These are phyloP conservation scores for Picea mariana DNA, from an alignment of 83 land plant species.

Conservation along the genomic window DNA sequence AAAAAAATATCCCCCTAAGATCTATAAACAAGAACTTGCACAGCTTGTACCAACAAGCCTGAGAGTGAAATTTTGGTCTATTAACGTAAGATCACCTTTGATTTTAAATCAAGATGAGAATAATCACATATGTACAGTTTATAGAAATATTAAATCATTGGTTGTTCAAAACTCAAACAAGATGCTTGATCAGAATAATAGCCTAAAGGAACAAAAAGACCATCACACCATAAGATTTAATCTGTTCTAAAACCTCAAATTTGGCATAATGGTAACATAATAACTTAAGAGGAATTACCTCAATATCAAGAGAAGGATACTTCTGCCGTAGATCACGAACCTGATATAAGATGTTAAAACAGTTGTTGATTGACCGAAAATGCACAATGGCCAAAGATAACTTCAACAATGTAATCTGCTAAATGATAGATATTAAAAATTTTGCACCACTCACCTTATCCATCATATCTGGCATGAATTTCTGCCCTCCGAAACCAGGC, in stretches of 20 bases:
- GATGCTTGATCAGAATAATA: background rate
- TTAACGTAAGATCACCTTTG: background rate
- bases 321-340: constrained; percentile 67
- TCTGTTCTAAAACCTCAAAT: background rate
- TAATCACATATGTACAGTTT: background rate
- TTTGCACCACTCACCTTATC: constrained; percentile 59
- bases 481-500: constrained; percentile 98
- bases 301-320: constrained; percentile 86
- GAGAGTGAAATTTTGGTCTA: background rate
- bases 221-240: background rate
- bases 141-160: background rate
- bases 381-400: background rate
- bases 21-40: background rate
- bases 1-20: too few species aligned
- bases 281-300: constrained; percentile 44
- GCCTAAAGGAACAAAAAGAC: background rate
- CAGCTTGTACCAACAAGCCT: background rate
- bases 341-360: constrained; percentile 26
- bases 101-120: background rate
- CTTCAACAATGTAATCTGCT: background rate
- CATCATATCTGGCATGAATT: constrained; percentile 98
- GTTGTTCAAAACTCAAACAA: background rate
- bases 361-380: background rate
- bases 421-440: background rate
- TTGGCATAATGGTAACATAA: background rate